Base-by-base conservation (phyloP, 768 basidiomycete species). In the Tylopilus sp. region DNA sequence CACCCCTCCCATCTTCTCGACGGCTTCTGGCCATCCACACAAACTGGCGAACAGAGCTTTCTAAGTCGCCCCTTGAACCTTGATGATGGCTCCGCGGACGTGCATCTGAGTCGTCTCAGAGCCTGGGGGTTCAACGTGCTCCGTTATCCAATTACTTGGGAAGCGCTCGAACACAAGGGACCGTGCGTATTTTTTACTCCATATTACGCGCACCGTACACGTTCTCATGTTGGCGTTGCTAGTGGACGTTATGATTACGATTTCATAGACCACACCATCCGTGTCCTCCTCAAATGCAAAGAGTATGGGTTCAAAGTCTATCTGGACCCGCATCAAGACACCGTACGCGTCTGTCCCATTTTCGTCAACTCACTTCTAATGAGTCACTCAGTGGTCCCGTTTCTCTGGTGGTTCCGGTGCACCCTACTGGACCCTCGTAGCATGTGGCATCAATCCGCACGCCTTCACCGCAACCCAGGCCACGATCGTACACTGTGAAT, bases 261-360 rank as follows among this genome's bases (percentile, higher is more conserved):
- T 23, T 98, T 85, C 64, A 93, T 98, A 74, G 88, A 95, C 63
- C 98, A 98, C 59, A 89, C 85, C 4, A 79, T 98, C 30, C 79
- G 80, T 10, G 85, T 95, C 0, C 76, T 98, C n/a, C 78, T 80
- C 20, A 94, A 94, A 68, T 94, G 91, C 72, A 93, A 94, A 64
- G 84, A 88, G 42, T 86, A 90, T 60, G 95, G 94, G 17, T 97
- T 98, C 71, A 81, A 80, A 65, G 85, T 94, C 12, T 97, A 83
- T 69, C 83, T 99, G 74, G 94, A 98, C 62, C 93, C 95, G 6
- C 95, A 99, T 68, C 97, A 99, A 68, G 95, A 99, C 62, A 79
- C 81, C 38, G 95, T 97, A 65, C 64, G 92, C 80, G 2, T 20
- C 10, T 20, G 10, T 28, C 21, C 18, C 26, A 9, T 33, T 35